phyloP scores from a whole-genome alignment of 441 rosid genomes.

The Theobroma grandiflorum region DNA sequence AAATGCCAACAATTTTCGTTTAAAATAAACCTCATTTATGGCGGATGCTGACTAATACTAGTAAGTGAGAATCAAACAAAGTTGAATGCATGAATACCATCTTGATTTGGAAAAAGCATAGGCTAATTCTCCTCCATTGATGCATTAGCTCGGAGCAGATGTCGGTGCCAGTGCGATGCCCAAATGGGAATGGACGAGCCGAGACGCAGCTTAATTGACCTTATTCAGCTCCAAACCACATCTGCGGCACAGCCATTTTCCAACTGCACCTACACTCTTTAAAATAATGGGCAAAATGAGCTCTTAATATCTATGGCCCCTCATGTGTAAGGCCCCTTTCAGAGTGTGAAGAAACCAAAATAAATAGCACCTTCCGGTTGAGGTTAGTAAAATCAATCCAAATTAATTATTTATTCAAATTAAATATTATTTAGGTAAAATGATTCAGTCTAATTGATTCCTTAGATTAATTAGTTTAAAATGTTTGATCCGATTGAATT shows the following conservation, averaged over 20 bases:
- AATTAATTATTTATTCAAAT: too few relatives aligned
- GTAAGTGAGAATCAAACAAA: background rate
- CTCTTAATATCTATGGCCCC: background rate
- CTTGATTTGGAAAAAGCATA: too few relatives aligned
- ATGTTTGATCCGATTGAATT: too few relatives aligned
- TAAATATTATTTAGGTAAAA: too few relatives aligned
- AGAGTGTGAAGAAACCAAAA: background rate
- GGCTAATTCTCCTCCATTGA: too few relatives aligned
- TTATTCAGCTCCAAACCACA: too few relatives aligned
- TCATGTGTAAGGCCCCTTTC: background rate
- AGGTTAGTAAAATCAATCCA: too few relatives aligned
- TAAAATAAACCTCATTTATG: background rate
- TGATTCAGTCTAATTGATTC: too few relatives aligned
- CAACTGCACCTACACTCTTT: background rate
- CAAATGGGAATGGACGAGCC: background rate
- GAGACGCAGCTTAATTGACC: background rate
- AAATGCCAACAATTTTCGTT: background rate
- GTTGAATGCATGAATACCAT: background rate
- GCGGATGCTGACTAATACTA: background rate
- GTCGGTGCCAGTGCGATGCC: too few relatives aligned
- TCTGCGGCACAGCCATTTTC: background rate
- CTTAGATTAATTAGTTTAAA: too few relatives aligned
- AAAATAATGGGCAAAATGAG: background rate
- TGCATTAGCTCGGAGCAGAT: too few relatives aligned
- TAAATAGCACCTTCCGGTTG: too few relatives aligned